phyloP scores from a whole-genome alignment of 2,329 filamentous ascomycete species.

The Epicoccum nigrum region DNA sequence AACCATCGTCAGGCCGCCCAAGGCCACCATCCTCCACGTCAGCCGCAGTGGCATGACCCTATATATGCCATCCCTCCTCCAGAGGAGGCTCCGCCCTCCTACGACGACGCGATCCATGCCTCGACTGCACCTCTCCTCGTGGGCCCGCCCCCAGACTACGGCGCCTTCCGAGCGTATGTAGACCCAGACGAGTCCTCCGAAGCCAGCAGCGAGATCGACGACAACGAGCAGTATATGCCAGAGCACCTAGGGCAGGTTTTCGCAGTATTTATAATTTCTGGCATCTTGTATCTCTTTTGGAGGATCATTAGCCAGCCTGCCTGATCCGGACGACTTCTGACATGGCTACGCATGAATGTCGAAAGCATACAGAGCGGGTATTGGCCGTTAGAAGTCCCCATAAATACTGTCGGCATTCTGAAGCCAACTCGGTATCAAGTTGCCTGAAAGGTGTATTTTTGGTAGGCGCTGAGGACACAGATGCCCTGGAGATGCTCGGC shows the following conservation, averaged over 20 bases:
- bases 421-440: no score
- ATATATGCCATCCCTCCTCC: constrained; percentile 18
- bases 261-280: constrained; percentile 34
- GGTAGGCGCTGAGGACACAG: no score
- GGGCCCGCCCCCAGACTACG: constrained; percentile 39
- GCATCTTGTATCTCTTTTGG: constrained; percentile 43
- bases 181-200: constrained; percentile 39
- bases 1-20: constrained; percentile 14
- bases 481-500: no score
- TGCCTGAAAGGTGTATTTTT: no score
- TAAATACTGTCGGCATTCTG: no score
- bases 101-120: constrained; percentile 39
- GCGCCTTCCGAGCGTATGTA: constrained; percentile 35
- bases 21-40: constrained; percentile 20
- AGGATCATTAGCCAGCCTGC: constrained; percentile 30
- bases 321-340: constrained; percentile 15
- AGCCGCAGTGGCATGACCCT: constrained; percentile 12
- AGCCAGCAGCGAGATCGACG: constrained; percentile 38
- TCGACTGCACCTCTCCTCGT: constrained; percentile 36
- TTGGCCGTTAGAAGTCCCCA: no score
- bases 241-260: constrained; percentile 40
- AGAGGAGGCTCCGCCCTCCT: constrained; percentile 42
- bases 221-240: constrained; percentile 28
- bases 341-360: neutral
- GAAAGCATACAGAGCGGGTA: neutral